Base-by-base conservation (phyloP, 2,329 filamentous ascomycete genomes). In the Diatrype stigma region DNA sequence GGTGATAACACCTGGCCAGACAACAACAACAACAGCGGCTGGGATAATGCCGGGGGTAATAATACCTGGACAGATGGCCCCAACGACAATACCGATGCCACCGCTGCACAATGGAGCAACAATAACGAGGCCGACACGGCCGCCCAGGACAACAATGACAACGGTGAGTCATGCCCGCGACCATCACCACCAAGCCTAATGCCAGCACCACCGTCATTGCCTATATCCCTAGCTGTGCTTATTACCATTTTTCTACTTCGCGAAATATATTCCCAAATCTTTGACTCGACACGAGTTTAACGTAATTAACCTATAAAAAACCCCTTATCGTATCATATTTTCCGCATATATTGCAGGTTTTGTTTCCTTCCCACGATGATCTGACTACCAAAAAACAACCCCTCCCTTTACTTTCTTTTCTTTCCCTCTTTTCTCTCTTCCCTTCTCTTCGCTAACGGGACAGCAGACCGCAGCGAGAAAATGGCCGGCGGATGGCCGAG, bases 71-170 rank as follows among this genome's bases (percentile, higher is more conserved):
- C 12, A 19, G 10, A 30, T 42, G 26, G 19, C 17, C 44, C 21
- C 26, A 16, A 32, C 3, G 42, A 47, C 34, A 50, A 56, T 34
- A 47, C 35, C 32, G 32, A 40, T 21, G 38, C 35, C 19, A 45
- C 32, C 26, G 37, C n/a, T n/a, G n/a, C n/a, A n/a, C n/a, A n/a
- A n/a, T n/a, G n/a, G n/a, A 37, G 11, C 34, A 17, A 37, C 16
- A 40, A 40, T 14, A 40, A 22, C 37, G 37, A 17, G 37, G n/a
- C 17, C 16, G 10, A 16, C 19, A 22, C 16, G 6, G 19, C n/a
- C 4, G 19, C 10, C 37, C n/a, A 17, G 17, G n/a, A 16, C 21
- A n/a, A n/a, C 5, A 28, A 22, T 21, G 22, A 12, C 22, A 44
- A 11, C 14, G 40, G 40, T 44, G 26, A 44, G 40, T 16, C 40